Evolutionary conservation across 306 rosid genomes (phyloP), one percentile per base, ranked within the genome.

Genomic region (Herpetospermum pedunculosum): DNA sequence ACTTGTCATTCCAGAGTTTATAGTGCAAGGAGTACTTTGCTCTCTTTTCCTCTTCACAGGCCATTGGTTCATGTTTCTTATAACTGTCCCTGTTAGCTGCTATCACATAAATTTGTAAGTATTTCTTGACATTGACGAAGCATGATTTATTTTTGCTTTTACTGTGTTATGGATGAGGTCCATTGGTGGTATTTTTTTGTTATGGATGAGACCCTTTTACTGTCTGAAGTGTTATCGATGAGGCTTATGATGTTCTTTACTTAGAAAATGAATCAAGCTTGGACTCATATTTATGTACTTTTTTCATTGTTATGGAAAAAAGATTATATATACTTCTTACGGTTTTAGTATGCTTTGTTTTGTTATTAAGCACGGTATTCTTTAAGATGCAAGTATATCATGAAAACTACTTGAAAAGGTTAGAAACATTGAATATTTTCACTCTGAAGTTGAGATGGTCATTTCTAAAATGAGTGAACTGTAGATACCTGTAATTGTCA

Each of bases 21-120:
- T 88, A 73, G 89, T 80, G 34, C 97, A 92, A 79, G 92, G 90
- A 77, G 32, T 77, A 8, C 79, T 92, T 70, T 87, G 92, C 52
- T 84, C 80, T 0, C 64, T 88, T 7, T 92, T 86, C 81, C 96
- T 92, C 71, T 32, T 92, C 80, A 86, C 97, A 37, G 88, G 85
- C 59, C 96, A 83, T 37, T 92, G 98, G 97, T 77, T 92, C 85
- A 87, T 92, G 96, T 90, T 88, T 81, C 86, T 92, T 34, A 75
- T 88, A 12, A 84, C 95, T 0, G 72, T 86, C 73, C 98, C 98
- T 57, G 73, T 92, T 72, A 71, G 91, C 72, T 78, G 81, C 78
- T 88, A 88, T 74, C 84, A 82, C 52, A 64, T 67, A 52, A 85
- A 75, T 82, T 76, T 85, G 98, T 90, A 81, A 84, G 97, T 90